Evolutionary conservation across 208 protist genomes (phyloP).

Genomic region (Acanthamoeba castellanii): DNA sequence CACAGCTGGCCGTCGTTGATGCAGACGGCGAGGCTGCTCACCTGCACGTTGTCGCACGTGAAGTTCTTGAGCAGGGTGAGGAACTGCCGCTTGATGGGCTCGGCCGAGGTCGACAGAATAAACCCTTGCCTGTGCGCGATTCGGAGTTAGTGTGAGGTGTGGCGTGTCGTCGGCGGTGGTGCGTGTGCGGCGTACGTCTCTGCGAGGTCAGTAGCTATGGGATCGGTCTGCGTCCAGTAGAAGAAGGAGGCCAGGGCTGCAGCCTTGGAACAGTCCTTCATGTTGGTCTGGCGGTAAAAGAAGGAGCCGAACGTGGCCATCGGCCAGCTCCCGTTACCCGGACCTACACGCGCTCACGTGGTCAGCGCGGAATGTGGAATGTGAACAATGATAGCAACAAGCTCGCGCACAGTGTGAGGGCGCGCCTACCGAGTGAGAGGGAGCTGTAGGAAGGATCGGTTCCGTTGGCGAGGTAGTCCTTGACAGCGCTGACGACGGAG

Average conservation of each 20-base stretch:
- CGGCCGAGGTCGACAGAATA: neutral
- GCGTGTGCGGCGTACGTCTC: neutral
- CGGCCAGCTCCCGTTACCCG: neutral
- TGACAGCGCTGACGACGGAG: neutral
- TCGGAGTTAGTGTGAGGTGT: too few relatives aligned
- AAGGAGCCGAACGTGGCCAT: conserved; percentile 29
- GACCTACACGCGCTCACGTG: neutral
- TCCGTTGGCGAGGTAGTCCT: neutral
- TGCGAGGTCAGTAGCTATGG: neutral
- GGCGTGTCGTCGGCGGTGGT: too few relatives aligned
- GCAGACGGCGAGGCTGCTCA: neutral
- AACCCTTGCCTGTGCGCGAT: neutral
- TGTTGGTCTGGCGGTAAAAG: neutral
- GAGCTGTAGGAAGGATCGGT: too few relatives aligned
- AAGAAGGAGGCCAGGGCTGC: neutral
- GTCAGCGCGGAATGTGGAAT: neutral
- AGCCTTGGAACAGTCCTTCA: neutral
- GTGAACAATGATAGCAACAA: too few relatives aligned
- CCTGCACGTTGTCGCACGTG: neutral
- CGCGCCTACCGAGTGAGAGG: neutral
- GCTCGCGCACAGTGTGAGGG: too few relatives aligned
- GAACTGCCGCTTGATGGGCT: neutral
- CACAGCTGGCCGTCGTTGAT: conserved; percentile 14
- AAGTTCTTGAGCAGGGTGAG: neutral
- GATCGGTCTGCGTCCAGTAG: neutral